Percentiles rank a stretch among this genome's conserved stretches.
phyloP scores from a whole-genome alignment of 352 stramenopile genomes.

The Plasmopara muralis region DNA sequence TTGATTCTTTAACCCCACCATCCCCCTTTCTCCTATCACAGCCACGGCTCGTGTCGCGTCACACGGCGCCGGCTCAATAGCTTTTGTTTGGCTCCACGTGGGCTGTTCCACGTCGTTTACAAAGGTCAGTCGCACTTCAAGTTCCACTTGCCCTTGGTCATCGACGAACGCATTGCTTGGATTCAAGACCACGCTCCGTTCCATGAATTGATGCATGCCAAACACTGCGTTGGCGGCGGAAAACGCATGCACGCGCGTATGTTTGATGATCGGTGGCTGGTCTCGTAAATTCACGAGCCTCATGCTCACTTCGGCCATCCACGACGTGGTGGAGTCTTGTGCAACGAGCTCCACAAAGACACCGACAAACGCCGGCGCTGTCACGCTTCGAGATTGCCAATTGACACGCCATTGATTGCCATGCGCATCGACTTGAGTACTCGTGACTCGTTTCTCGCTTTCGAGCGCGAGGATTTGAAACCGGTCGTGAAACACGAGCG shows the following conservation, averaged over 20 bases:
- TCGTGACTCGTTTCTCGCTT: conserved; percentile 27
- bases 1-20: conserved; percentile 87
- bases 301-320: conserved; percentile 35
- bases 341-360: conserved; percentile 56
- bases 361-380: conserved; percentile 40
- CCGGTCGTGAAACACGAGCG: conserved; percentile 25
- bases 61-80: no score
- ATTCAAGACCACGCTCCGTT: conserved; percentile 40
- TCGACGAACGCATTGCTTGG: conserved; percentile 42
- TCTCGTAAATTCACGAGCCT: conserved; percentile 31
- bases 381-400: conserved; percentile 50
- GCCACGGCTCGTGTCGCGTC: no score
- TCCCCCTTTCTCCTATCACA: no score
- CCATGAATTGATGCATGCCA: conserved; percentile 46
- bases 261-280: conserved; percentile 21
- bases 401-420: conserved; percentile 51
- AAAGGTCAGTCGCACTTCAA: conserved; percentile 41
- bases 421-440: conserved; percentile 26
- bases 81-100: no score
- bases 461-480: conserved; percentile 41
- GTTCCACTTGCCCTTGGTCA: conserved; percentile 33
- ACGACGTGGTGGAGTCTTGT: not conserved
- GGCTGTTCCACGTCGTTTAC: conserved; percentile 12
- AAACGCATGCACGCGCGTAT: conserved; percentile 47
- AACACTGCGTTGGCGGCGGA: conserved; percentile 42